Conservation (phyloP, 192 early-diverging fungal species). For the Umbelopsis sp. region DNA sequence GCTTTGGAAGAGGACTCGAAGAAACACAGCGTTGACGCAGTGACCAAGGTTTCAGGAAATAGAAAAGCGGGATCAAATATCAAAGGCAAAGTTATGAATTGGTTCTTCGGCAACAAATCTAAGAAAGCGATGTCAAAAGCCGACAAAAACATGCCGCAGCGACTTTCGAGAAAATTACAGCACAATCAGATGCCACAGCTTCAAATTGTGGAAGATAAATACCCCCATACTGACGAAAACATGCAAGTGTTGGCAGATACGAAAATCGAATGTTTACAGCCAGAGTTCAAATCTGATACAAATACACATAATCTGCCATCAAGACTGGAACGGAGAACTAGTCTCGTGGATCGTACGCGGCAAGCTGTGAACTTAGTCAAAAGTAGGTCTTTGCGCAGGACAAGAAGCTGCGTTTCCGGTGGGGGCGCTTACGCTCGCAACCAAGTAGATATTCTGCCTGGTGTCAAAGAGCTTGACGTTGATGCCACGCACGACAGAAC, state of each 20-base stretch:
- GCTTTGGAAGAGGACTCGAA: neutral
- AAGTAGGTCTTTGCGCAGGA: slow-evolving; percentile 3
- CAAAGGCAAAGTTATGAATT: no score
- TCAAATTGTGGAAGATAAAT: no score
- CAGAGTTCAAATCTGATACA: no score
- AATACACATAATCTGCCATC: neutral
- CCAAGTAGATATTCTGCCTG: neutral
- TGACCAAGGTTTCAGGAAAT: no score
- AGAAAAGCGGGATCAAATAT: no score
- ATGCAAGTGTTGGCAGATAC: neutral
- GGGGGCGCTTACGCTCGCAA: neutral
- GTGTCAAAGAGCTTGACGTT: neutral
- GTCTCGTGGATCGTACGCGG: neutral
- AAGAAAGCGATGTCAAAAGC: no score
- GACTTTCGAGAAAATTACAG: no score
- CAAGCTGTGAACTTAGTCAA: neutral
- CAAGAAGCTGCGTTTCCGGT: neutral
- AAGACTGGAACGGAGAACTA: neutral
- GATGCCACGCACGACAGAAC: neutral
- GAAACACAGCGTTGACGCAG: no score
- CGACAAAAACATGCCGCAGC: no score
- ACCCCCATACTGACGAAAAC: no score
- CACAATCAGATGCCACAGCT: no score
- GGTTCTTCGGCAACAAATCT: no score
- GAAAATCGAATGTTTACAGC: neutral